Evolutionary conservation across 2,329 filamentous ascomycete genomes (phyloP).

Genomic region (Niveomyces coronatus): DNA sequence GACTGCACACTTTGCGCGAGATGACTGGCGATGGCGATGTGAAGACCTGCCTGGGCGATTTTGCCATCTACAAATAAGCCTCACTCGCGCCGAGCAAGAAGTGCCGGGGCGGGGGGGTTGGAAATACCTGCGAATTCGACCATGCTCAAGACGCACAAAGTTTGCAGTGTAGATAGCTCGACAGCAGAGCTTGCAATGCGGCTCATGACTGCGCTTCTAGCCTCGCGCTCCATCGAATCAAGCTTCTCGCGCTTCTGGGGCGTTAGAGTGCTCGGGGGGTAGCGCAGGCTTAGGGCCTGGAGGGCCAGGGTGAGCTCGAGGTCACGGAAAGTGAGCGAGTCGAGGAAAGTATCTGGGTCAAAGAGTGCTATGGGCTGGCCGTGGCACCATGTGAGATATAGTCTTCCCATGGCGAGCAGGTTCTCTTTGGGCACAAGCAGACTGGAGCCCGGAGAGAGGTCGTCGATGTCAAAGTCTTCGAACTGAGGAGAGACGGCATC

Average conservation of each 20-base stretch:
- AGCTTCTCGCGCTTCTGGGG: constrained; percentile 10
- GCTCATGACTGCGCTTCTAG: constrained; percentile 21
- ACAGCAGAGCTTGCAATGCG: constrained; percentile 24
- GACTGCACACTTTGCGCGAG: constrained; percentile 14
- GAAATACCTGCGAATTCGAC: constrained; percentile 26
- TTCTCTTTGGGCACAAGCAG: constrained; percentile 6
- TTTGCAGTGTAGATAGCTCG: constrained; percentile 28
- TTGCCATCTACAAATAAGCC: constrained; percentile 16
- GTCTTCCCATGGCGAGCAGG: constrained; percentile 16
- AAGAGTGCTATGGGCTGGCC: constrained; percentile 40
- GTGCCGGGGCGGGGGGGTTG: too few relatives aligned
- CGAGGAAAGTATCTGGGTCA: constrained; percentile 27
- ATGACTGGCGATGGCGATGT: constrained; percentile 16
- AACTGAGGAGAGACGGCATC: neutral
- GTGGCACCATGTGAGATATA: constrained; percentile 38
- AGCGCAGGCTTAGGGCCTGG: constrained; percentile 32
- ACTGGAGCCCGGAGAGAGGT: neutral
- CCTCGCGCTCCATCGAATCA: constrained; percentile 9
- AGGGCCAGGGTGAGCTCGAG: constrained; percentile 23
- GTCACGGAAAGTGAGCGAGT: constrained; percentile 26
- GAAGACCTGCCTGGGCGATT: constrained; percentile 15
- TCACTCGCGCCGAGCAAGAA: too few relatives aligned
- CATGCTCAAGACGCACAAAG: constrained; percentile 26
- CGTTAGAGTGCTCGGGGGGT: constrained; percentile 18
- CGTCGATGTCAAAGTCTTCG: neutral